Conservation (phyloP, 176 grass and related monocot genomes). For the Metroxylon sagu region DNA sequence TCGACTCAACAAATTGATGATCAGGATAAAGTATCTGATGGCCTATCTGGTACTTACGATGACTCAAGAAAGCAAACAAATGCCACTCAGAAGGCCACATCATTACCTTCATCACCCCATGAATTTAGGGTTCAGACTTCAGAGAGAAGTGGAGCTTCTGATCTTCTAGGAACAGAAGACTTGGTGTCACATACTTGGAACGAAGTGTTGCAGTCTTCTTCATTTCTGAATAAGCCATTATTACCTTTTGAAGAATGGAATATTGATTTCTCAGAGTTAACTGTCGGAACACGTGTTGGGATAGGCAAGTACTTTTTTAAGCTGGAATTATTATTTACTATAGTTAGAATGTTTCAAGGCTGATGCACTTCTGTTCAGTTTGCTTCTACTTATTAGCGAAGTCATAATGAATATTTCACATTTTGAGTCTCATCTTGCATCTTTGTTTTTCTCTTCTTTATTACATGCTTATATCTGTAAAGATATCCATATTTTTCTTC, state of each 20-base stretch:
- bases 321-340: no score
- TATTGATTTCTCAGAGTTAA: constrained; percentile 92
- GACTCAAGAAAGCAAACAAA: constrained; percentile 39
- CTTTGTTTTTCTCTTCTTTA: no score
- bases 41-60: constrained; percentile 24
- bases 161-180: constrained; percentile 66
- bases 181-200: constrained; percentile 62
- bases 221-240: constrained; percentile 76
- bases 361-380: no score
- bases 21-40: constrained; percentile 49
- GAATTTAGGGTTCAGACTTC: constrained; percentile 64
- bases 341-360: no score
- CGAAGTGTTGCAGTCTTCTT: constrained; percentile 62
- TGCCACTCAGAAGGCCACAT: constrained; percentile 78
- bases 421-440: no score
- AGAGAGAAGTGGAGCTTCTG: constrained; percentile 28
- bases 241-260: constrained; percentile 97
- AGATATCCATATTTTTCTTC: no score
- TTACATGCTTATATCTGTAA: no score
- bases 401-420: no score
- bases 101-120: constrained; percentile 91
- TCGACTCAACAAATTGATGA: constrained; percentile 4
- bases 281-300: constrained; percentile 92
- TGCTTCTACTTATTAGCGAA: no score
- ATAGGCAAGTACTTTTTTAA: constrained; percentile 53